Base-by-base conservation (phyloP, 306 rosid species). In the Malus asiatica region DNA sequence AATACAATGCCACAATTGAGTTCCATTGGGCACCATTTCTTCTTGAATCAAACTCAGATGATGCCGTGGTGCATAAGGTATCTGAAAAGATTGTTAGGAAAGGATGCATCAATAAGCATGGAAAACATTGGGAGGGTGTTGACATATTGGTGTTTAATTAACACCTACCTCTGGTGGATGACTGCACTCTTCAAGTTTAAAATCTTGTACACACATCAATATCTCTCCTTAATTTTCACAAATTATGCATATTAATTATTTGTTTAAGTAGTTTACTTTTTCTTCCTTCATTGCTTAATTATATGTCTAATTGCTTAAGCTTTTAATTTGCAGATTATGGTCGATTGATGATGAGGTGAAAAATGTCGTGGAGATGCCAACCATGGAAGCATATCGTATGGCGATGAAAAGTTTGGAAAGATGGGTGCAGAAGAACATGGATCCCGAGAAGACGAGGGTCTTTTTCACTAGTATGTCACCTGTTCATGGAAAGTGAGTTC, bases 21-120 rank as follows among this genome's bases (percentile, higher is more conserved):
- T 95, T 92, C 86, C 92, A 95, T 3, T 95, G 99, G 97, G 99
- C 97, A 0, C 99, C 99, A 16, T 92, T 95, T 82, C 96, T 95
- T 72, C 86, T 95, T 0, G 93, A 95, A 76, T 92, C 99, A 9
- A 95, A 92, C 78, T 76, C 99, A 0, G 97, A 95, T 75, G 55
- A 95, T 18, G 97, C 99, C 4, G 82, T 90, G 20, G 8, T 86
- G 66, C 99, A 95, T 62, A 89, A 97, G 40, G 70, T 92, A 70
- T 80, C 91, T 3, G 97, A 95, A 44, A 87, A 97, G 79, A 76
- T 95, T 79, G 97, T 90, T 2, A 83, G 90, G 76, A 95, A 91
- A 70, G 97, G 93, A 23, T 95, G 97, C 32, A 87, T 95, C 76
- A 90, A 88, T 72, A 92, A 89, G 78, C 99, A 95, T 75, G 97